A percentile compares a stretch with the other conserved stretches of the same genome.
Evolutionary conservation across 306 rosid genomes (phyloP).

Genomic region (Parietaria judaica): DNA sequence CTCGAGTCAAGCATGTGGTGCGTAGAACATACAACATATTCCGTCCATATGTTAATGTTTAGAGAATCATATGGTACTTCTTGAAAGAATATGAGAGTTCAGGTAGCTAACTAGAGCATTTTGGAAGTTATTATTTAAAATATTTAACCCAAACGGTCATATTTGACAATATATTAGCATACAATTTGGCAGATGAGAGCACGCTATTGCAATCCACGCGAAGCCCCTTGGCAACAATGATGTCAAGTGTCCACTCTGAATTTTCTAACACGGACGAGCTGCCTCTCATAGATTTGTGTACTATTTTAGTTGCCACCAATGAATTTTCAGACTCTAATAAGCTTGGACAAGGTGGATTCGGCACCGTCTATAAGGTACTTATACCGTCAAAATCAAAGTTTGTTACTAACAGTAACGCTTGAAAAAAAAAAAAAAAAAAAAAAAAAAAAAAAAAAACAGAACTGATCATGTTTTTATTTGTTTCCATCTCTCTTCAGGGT

Average conservation of each 20-base stretch:
- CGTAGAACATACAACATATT: too few relatives aligned
- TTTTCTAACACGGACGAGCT: constrained; percentile 35
- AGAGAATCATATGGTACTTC: too few relatives aligned
- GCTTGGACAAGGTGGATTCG: constrained; percentile 26
- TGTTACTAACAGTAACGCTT: too few relatives aligned
- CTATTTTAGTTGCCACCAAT: constrained; percentile 19
- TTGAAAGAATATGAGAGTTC: too few relatives aligned
- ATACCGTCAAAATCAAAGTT: too few relatives aligned
- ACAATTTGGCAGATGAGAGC: constrained; percentile 22
- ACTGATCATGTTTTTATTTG: neutral
- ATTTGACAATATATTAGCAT: neutral
- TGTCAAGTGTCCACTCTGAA: constrained; percentile 31
- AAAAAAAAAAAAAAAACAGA: too few relatives aligned
- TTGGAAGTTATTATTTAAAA: too few relatives aligned
- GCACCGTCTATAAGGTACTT: neutral
- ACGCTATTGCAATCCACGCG: constrained; percentile 25
- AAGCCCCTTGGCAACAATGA: constrained; percentile 17
- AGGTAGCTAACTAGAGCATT: too few relatives aligned
- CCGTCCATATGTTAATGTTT: too few relatives aligned
- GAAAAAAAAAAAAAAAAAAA: neutral
- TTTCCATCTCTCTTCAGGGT: constrained; percentile 17
- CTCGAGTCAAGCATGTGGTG: too few relatives aligned
- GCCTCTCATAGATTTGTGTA: constrained; percentile 26
- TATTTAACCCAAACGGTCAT: neutral
- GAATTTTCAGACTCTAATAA: constrained; percentile 16